Evolutionary conservation across 257 asterid species (phyloP).

Genomic region (Solanum lignicaule): DNA sequence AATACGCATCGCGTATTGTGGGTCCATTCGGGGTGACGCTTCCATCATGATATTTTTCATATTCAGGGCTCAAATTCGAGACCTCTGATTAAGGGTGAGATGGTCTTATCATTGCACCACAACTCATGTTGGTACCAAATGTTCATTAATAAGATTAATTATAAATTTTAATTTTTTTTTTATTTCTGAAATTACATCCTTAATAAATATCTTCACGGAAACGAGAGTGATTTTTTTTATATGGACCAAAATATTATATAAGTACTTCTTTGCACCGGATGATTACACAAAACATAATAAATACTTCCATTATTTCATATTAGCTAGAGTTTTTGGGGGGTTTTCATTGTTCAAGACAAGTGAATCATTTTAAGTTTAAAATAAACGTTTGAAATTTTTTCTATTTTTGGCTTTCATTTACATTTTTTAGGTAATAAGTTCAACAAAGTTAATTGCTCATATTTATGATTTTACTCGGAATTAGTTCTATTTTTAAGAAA

Average conservation of each 20-base stretch:
- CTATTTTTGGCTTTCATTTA: neutral
- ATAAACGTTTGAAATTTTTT: too few relatives aligned
- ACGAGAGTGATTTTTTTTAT: neutral
- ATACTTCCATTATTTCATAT: neutral
- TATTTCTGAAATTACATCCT: neutral
- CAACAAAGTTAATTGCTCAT: too few relatives aligned
- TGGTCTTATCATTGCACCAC: too few relatives aligned
- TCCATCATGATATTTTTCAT: fast-evolving
- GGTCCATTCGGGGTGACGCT: too few relatives aligned
- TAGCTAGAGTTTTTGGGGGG: too few relatives aligned
- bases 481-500: neutral
- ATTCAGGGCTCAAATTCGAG: too few relatives aligned
- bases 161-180: too few relatives aligned
- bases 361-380: too few relatives aligned
- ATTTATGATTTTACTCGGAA: too few relatives aligned
- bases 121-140: fast-evolving
- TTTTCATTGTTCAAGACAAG: too few relatives aligned
- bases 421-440: neutral
- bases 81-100: too few relatives aligned
- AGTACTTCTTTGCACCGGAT: neutral
- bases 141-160: neutral
- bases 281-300: neutral
- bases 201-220: neutral
- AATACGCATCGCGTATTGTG: fast-evolving
- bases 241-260: neutral